A percentile compares a stretch with the other conserved stretches of the same genome.
phyloP scores from a whole-genome alignment of 169 alveolate genomes.

The Plasmodium gallinaceum region DNA sequence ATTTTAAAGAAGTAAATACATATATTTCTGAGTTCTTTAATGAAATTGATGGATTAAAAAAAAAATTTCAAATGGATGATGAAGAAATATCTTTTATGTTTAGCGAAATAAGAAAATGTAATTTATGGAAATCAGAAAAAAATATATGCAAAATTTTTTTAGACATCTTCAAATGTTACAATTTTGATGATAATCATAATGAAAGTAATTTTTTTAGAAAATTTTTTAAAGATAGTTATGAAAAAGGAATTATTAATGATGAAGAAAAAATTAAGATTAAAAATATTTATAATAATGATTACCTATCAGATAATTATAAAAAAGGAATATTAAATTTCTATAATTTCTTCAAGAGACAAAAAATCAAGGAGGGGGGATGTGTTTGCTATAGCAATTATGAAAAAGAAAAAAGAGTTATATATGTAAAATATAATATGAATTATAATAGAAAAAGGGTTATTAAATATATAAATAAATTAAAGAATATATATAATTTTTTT shows the following conservation, averaged over 20 bases:
- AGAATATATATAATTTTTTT: not conserved
- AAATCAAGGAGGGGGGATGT: not conserved
- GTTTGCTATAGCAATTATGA: not conserved
- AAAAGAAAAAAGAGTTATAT: not conserved
- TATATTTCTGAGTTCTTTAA: slow-evolving; percentile 31
- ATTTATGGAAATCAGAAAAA: slow-evolving; percentile 40
- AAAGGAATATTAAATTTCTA: slow-evolving; percentile 1
- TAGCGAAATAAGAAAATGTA: slow-evolving; percentile 27
- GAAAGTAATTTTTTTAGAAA: slow-evolving; percentile 11
- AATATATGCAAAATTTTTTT: slow-evolving; percentile 55
- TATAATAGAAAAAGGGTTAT: not conserved
- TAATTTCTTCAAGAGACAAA: not conserved
- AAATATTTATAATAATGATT: slow-evolving; percentile 5
- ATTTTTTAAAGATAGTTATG: slow-evolving; percentile 26
- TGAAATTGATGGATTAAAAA: slow-evolving; percentile 34
- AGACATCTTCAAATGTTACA: slow-evolving; percentile 11
- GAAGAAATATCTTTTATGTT: slow-evolving; percentile 26
- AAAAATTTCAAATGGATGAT: slow-evolving; percentile 41
- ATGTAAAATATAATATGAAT: not conserved
- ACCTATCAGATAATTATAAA: not conserved
- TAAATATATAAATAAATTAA: slow-evolving; percentile 23
- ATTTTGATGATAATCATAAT: slow-evolving; percentile 2
- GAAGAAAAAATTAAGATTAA: not conserved
- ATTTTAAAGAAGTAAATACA: slow-evolving; percentile 27
- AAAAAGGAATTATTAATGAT: slow-evolving; percentile 5